Percentiles rank a stretch among this genome's conserved stretches.
These are phyloP conservation scores for Tulasnella sp. DNA, from an alignment of 768 basidiomycete species.

Conservation along the genomic window DNA sequence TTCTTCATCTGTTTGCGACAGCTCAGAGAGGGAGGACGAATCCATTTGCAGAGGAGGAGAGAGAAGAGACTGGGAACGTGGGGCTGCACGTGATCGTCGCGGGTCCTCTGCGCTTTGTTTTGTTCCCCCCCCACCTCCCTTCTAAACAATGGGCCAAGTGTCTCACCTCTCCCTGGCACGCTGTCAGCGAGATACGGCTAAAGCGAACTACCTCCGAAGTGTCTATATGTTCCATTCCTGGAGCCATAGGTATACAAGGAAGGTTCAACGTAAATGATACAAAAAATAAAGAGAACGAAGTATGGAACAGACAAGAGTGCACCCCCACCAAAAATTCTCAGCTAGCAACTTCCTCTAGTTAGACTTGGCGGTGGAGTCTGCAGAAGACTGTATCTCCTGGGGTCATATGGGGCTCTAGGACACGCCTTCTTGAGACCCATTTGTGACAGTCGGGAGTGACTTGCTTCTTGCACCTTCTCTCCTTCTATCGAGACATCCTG, in stretches of 20 bases:
- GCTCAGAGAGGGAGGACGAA: neutral
- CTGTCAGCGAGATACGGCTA: too few relatives aligned
- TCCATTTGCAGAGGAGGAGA: neutral
- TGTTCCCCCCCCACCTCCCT: too few relatives aligned
- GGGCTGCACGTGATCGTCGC: neutral
- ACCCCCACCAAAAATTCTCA: neutral
- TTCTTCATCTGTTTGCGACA: slow-evolving; percentile 2
- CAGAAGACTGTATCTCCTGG: neutral
- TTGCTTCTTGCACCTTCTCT: neutral
- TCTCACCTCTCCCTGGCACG: too few relatives aligned
- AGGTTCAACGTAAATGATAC: too few relatives aligned
- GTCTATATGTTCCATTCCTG: too few relatives aligned
- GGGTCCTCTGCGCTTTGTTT: neutral
- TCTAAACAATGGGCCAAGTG: too few relatives aligned
- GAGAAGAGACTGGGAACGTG: too few relatives aligned
- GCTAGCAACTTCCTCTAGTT: neutral
- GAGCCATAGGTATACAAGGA: too few relatives aligned
- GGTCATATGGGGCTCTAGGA: neutral
- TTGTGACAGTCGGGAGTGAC: neutral
- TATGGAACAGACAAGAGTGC: neutral
- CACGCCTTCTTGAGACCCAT: neutral
- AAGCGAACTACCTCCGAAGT: too few relatives aligned
- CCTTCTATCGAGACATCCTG: neutral
- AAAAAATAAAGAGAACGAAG: neutral
- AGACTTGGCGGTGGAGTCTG: neutral